Evolutionary conservation across 2,329 filamentous ascomycete species (phyloP), one percentile per base, ranked within the genome.

Genomic region (Fonsecaea nubica): DNA sequence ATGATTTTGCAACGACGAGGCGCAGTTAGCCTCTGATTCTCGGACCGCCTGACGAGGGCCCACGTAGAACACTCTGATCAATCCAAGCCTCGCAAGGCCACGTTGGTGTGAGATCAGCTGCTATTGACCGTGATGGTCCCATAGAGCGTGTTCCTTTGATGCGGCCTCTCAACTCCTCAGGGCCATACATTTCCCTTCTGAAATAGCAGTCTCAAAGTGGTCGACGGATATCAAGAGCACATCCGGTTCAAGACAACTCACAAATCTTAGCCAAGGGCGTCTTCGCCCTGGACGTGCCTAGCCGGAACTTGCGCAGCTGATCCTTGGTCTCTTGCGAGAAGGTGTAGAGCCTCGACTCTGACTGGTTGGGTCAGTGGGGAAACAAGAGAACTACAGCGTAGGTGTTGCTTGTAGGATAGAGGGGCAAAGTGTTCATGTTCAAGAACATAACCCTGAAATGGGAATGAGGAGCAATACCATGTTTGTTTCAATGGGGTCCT

Each of bases 261-360:
- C 95, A 98, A 73, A 99, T 96, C 69, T 96, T 89, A 68, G 93
- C 95, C 82, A 97, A 92, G 0, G 93, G 90, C 55, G 90, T 89
- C 77, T 90, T 94, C 60, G 92, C 89, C 71, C 95, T 85, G 38
- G 93, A 97, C 1, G 95, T 98, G 32, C 90, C 88, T 33, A 99
- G 86, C 58, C 95, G 91, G 82, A 99, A 99, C 81, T 97, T 98
- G 79, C 92, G 91, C 72, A 99, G 87, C 76, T 93, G 90, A 72
- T 93, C 89, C 80, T 90, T 95, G 54, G 92, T 97, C 81, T 95
- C 92, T 71, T 89, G 87, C 36, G 93, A 96, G 86, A 98, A 96
- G 66, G 91, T 92, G 82, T 97, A 98, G 69, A 98, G 86, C 73
- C 93, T 86, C 69, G 92, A 89, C 84, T 97, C 93, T 76, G 93